A percentile compares a stretch with the other conserved stretches of the same genome.
Evolutionary conservation across 2,329 filamentous ascomycete species (phyloP).

Genomic region (Elsinoe batatas): DNA sequence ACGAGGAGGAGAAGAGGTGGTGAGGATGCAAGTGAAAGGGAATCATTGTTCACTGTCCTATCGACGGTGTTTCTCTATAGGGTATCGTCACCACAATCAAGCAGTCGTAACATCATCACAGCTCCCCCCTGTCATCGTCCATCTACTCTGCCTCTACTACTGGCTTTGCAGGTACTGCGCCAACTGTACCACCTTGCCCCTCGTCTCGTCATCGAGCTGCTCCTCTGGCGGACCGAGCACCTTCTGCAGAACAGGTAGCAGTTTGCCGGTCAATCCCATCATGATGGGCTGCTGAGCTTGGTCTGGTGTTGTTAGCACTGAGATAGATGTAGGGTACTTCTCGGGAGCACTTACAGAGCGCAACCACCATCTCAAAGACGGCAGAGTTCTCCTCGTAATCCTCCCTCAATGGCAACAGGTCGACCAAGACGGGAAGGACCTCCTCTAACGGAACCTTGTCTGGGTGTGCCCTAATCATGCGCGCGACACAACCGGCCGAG

Average conservation of each 20-base stretch:
- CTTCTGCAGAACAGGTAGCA: slow-evolving; percentile 62
- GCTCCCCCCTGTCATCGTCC: neutral
- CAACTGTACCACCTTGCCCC: slow-evolving; percentile 54
- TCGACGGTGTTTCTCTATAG: too few species aligned
- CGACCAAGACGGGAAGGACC: slow-evolving; percentile 70
- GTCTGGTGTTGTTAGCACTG: slow-evolving; percentile 37
- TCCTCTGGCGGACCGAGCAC: slow-evolving; percentile 63
- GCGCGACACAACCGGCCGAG: slow-evolving; percentile 77
- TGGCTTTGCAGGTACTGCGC: slow-evolving; percentile 42
- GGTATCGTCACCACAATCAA: too few species aligned
- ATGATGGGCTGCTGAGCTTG: slow-evolving; percentile 59
- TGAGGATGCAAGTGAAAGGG: too few species aligned
- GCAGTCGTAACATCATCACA: neutral
- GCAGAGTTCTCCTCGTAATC: slow-evolving; percentile 96
- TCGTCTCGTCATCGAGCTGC: slow-evolving; percentile 64
- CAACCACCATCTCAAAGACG: slow-evolving; percentile 80
- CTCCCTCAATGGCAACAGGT: slow-evolving; percentile 75
- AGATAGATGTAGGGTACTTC: too few species aligned
- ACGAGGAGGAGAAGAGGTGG: too few species aligned
- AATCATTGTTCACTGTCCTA: too few species aligned
- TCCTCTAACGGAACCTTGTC: slow-evolving; percentile 69
- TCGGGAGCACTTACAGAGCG: slow-evolving; percentile 75
- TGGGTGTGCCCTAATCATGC: slow-evolving; percentile 87
- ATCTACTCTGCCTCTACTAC: neutral
- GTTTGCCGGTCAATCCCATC: slow-evolving; percentile 57